These are phyloP conservation scores for Gossypium thurberi DNA, from an alignment of 345 rosid species.

Conservation along the genomic window DNA sequence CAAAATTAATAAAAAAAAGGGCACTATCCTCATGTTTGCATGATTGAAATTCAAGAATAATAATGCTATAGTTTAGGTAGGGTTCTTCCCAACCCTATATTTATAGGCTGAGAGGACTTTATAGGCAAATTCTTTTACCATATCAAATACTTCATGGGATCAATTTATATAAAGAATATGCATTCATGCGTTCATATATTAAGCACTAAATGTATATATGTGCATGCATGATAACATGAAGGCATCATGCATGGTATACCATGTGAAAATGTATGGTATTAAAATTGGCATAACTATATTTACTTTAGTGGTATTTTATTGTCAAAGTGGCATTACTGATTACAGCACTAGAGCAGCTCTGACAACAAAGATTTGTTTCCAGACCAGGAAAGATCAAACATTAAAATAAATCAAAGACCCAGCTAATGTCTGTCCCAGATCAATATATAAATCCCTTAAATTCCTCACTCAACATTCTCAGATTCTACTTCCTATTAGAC, in stretches of 20 bases:
- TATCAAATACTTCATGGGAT: constrained; percentile 6
- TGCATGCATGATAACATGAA: constrained; percentile 7
- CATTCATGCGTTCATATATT: constrained; percentile 6
- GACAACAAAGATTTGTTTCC: constrained; percentile 23
- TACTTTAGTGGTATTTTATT: constrained; percentile 8
- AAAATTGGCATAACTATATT: neutral
- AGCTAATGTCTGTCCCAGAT: constrained; percentile 26
- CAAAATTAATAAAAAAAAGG: constrained; percentile 8
- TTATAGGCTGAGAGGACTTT: constrained; percentile 6
- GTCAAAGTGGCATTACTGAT: constrained; percentile 11
- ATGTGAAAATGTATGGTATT: neutral
- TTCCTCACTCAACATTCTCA: constrained; percentile 15
- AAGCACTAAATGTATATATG: neutral
- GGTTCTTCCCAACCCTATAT: constrained; percentile 14
- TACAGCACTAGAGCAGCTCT: constrained; percentile 17
- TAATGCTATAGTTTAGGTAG: constrained; percentile 22
- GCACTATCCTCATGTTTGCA: constrained; percentile 42
- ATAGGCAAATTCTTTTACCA: neutral
- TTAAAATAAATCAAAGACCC: neutral
- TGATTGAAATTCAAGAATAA: constrained; percentile 37
- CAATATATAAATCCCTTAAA: constrained; percentile 14
- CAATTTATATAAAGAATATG: neutral
- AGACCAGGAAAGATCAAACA: constrained; percentile 13
- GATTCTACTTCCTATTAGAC: constrained; percentile 13
- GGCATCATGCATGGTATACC: neutral